These are phyloP conservation scores for Candolleomyces eurysporus DNA, from an alignment of 768 basidiomycete genomes.

Conservation along the genomic window DNA sequence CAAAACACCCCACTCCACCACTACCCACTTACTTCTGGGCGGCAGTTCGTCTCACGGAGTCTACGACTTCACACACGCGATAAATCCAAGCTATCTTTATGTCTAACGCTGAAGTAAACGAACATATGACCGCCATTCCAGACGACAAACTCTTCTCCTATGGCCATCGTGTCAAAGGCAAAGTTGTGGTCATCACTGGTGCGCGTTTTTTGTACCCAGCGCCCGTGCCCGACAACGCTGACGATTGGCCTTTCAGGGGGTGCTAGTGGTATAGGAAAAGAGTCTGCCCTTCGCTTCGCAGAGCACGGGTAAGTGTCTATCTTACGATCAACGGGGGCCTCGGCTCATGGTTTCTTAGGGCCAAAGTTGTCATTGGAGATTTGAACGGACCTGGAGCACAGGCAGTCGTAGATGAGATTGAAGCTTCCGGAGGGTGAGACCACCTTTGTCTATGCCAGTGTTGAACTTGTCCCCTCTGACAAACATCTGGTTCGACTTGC, in stretches of 20 bases:
- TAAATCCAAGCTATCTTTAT: too few relatives aligned
- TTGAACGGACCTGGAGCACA: constrained; percentile 38
- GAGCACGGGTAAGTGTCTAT: constrained; percentile 39
- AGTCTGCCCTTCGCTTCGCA: constrained; percentile 51
- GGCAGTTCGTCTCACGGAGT: too few relatives aligned
- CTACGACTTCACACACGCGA: too few relatives aligned
- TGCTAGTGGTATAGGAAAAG: constrained; percentile 53
- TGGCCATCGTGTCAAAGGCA: constrained; percentile 38
- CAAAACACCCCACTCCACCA: too few relatives aligned
- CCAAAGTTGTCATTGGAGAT: constrained; percentile 56
- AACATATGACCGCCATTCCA: constrained; percentile 44
- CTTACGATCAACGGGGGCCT: background rate
- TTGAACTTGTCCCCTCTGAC: background rate
- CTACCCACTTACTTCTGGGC: too few relatives aligned
- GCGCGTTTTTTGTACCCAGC: constrained; percentile 1
- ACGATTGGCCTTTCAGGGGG: constrained; percentile 24
- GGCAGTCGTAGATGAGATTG: constrained; percentile 39
- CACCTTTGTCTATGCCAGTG: background rate
- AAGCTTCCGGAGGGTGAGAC: constrained; percentile 41
- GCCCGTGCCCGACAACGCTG: background rate
- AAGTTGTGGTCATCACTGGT: constrained; percentile 57
- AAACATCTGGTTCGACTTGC: constrained; percentile 1
- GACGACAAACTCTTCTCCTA: constrained; percentile 46
- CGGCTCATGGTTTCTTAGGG: constrained; percentile 27
- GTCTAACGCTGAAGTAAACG: background rate